Conservation (phyloP, 352 stramenopile genomes). For the Phytophthora megakarya region DNA sequence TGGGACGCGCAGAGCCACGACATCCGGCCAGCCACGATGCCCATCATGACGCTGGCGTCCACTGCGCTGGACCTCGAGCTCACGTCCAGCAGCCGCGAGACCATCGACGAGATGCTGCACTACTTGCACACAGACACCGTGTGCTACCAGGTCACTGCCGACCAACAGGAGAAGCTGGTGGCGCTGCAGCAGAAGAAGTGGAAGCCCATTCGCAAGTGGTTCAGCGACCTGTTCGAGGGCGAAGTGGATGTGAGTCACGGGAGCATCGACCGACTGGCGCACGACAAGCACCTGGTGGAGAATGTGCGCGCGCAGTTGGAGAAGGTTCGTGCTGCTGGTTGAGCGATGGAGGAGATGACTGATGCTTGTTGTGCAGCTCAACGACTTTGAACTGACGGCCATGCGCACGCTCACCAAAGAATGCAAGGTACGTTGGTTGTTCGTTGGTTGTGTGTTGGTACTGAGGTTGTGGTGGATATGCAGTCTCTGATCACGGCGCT, state of each 20-base stretch:
- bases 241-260: constrained; percentile 86
- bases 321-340: constrained; percentile 38
- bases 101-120: constrained; percentile 84
- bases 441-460: not conserved
- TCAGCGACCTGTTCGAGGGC: constrained; percentile 67
- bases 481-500: constrained; percentile 84
- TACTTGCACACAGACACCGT: constrained; percentile 90
- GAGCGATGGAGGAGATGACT: not conserved
- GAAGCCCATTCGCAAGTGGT: constrained; percentile 85
- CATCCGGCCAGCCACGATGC: constrained; percentile 85
- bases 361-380: constrained; percentile 41
- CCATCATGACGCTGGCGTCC: constrained; percentile 87
- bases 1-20: constrained; percentile 81
- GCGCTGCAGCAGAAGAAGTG: constrained; percentile 86
- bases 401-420: constrained; percentile 82
- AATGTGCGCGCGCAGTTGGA: constrained; percentile 72
- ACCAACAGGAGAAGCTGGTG: constrained; percentile 85
- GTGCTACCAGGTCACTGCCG: constrained; percentile 84
- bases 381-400: constrained; percentile 76
- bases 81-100: constrained; percentile 58
- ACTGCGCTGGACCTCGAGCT: constrained; percentile 74
- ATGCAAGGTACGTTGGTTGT: constrained; percentile 65
- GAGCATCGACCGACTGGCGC: constrained; percentile 65
- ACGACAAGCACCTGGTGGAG: constrained; percentile 62
- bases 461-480: not conserved